These are phyloP conservation scores for Fraxinus greggii DNA, from an alignment of 305 asterid genomes.

Conservation along the genomic window DNA sequence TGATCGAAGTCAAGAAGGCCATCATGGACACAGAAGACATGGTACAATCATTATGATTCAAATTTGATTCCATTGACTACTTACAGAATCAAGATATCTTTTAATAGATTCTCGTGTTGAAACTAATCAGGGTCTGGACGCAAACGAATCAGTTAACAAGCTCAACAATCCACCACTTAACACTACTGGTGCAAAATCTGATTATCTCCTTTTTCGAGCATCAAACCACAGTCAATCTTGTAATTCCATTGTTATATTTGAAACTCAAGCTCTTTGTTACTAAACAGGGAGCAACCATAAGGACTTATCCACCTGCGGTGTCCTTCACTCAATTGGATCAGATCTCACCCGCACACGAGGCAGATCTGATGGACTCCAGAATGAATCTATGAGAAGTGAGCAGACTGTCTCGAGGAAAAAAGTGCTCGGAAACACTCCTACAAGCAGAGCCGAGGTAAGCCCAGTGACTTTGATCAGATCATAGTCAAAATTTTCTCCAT, in stretches of 20 bases:
- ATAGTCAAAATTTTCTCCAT: not conserved
- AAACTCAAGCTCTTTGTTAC: not conserved
- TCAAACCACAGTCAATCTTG: not conserved
- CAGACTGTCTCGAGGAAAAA: conserved; percentile 45
- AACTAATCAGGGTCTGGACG: conserved; percentile 52
- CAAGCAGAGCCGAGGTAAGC: conserved; percentile 66
- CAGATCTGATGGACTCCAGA: conserved; percentile 38
- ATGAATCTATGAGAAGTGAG: conserved; percentile 54
- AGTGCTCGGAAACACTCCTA: conserved; percentile 60
- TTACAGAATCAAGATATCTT: conserved; percentile 2
- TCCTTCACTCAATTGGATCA: conserved; percentile 80
- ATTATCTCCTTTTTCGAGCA: conserved; percentile 12
- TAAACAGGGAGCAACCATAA: conserved; percentile 39
- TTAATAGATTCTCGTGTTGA: conserved; percentile 14
- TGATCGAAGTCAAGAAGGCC: conserved; percentile 62
- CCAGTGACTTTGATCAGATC: not conserved
- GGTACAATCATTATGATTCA: conserved; percentile 39
- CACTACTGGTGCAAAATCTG: conserved; percentile 27
- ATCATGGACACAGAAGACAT: conserved; percentile 45
- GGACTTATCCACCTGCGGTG: conserved; percentile 82
- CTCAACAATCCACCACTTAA: conserved; percentile 34
- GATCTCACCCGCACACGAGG: conserved; percentile 77
- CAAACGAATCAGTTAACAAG: conserved; percentile 41
- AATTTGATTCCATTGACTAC: conserved; percentile 1
- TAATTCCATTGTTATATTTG: not conserved